These are phyloP conservation scores for Cetradonia linearis DNA, from an alignment of 495 filamentous ascomycete species.

Conservation along the genomic window DNA sequence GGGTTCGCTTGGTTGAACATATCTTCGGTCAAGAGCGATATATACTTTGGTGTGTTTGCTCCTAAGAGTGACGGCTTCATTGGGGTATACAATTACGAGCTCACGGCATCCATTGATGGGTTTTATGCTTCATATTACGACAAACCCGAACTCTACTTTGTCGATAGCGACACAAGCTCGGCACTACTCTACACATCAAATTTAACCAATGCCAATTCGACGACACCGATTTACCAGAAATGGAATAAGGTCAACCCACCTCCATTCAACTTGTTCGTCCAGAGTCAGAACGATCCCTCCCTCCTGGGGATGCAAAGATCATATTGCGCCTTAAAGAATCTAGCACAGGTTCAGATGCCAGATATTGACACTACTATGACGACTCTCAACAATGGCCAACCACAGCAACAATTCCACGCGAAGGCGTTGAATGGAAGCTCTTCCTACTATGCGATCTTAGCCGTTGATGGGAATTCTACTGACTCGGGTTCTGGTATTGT, in stretches of 20 bases:
- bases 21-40: conserved; percentile 41
- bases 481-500: conserved; percentile 39
- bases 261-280: conserved; percentile 72
- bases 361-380: conserved; percentile 56
- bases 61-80: conserved; percentile 47
- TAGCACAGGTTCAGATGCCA: conserved; percentile 50
- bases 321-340: conserved; percentile 57
- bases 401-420: conserved; percentile 80
- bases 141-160: conserved; percentile 47
- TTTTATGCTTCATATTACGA: conserved; percentile 54
- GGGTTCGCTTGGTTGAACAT: conserved; percentile 55
- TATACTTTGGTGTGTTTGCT: conserved; percentile 68
- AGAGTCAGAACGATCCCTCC: conserved; percentile 47
- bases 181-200: conserved; percentile 70
- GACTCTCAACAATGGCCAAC: conserved; percentile 48
- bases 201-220: conserved; percentile 53
- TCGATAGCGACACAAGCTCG: conserved; percentile 69
- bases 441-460: conserved; percentile 61
- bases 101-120: conserved; percentile 72
- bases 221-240: conserved; percentile 27
- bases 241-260: conserved; percentile 46
- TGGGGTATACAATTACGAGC: conserved; percentile 60
- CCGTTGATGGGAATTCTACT: conserved; percentile 48
- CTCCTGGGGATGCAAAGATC: conserved; percentile 62
- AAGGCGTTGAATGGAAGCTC: conserved; percentile 58